A percentile compares a stretch with the other conserved stretches of the same genome.
Conservation (phyloP, 164 flowering plant genomes). For the Tetracentron sinense region DNA sequence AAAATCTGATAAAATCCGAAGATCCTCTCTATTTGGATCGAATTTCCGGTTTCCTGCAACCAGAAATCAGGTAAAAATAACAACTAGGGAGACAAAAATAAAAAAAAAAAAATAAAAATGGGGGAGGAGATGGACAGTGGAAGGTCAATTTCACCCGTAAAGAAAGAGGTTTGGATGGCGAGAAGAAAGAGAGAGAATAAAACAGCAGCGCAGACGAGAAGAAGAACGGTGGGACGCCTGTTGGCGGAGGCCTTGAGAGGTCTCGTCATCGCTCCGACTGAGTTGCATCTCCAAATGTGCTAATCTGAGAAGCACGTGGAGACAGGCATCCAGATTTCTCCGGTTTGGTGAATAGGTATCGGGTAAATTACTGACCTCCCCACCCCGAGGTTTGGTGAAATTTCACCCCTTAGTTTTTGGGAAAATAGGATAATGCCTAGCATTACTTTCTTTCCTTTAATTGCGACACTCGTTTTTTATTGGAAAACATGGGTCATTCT, state of each 20-base stretch:
- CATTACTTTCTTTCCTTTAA: no score
- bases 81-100: not conserved
- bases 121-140: not conserved
- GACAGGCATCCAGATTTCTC: no score
- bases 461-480: no score
- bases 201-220: conserved; percentile 51
- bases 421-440: no score
- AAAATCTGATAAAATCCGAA: conserved; percentile 50
- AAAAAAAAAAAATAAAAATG: no score
- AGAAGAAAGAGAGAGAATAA: conserved; percentile 60
- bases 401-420: no score
- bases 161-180: conserved; percentile 40
- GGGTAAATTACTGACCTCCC: no score
- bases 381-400: no score
- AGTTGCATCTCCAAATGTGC: conserved; percentile 6
- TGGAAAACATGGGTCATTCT: no score
- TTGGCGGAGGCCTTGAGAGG: conserved; percentile 12
- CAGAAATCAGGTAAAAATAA: not conserved
- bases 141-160: conserved; percentile 13
- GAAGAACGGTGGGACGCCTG: conserved; percentile 35
- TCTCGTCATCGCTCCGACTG: conserved; percentile 6
- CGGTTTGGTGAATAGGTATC: no score
- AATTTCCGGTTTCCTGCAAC: conserved; percentile 31
- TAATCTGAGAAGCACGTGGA: no score
- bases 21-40: conserved; percentile 26